Evolutionary conservation across 164 flowering plant species (phyloP), one percentile per base, ranked within the genome.

Genomic region (Tinospora cordifolia): DNA sequence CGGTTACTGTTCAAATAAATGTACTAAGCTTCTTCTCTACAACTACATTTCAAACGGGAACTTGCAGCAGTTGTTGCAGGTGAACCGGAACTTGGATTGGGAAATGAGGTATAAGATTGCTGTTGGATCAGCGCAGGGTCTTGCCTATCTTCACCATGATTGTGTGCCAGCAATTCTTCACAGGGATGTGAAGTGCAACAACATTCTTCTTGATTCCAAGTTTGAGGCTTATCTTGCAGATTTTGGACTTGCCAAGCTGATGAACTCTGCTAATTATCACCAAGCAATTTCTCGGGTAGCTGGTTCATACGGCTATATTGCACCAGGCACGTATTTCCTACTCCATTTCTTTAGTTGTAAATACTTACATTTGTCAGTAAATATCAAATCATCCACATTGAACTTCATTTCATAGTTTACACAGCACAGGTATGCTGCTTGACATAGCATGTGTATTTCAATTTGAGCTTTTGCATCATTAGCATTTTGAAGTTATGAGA

Each of bases 231-330:
- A 84, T 77, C 65, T 90, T 15, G 96, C 92, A 13, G 96, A 90
- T 79, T 90, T 90, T 34, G 96, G 96, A 8, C 79, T 90, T 6
- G 92, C 96, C 5, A 88, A 90, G 81, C 65, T 86, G 69, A 87
- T 89, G 92, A 82, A 74, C 79, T 80, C 91, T 68, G 84, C 87
- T 4, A 86, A 75, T 73, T 86, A 83, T 69, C 88, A 83, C 68
- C 87, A 84, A 36, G 88, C 88, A 8, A 84, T 88, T 78, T 88
- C 92, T 57, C 83, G 88, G 80, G 87, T 90, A 14, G 92, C 92
- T 8, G 96, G 96, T 1, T 90, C 96, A 39, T 90, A 87, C 70
- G 96, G 96, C 2, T 90, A 90, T 69, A 90, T 90, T 63, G 96
- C 96, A 59, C 96, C 92, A 80, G 96, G 96, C 76, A 84, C 76